Evolutionary conservation across 2,329 filamentous ascomycete genomes (phyloP).

Genomic region (Elsinoe australis): DNA sequence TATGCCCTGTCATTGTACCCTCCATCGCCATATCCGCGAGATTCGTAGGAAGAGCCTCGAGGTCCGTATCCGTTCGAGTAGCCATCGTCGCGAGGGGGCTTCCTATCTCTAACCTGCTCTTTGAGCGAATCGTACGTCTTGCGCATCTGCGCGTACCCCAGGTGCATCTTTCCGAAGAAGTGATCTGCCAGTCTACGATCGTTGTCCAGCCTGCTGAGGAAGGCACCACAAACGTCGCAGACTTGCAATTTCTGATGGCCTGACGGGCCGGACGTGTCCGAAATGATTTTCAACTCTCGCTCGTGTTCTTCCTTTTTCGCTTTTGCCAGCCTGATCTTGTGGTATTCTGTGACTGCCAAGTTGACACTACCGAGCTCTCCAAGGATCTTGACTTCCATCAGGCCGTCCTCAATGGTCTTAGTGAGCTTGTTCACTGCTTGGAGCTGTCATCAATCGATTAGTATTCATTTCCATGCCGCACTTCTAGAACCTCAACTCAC

Average conservation of each 20-base stretch:
- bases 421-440: constrained; percentile 77
- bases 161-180: constrained; percentile 99
- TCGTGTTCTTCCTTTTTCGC: constrained; percentile 76
- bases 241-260: constrained; percentile 98
- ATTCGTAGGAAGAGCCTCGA: constrained; percentile 40
- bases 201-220: constrained; percentile 85
- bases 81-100: constrained; percentile 47
- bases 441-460: constrained; percentile 45
- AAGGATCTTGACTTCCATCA: constrained; percentile 78
- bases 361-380: constrained; percentile 75
- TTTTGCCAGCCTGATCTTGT: constrained; percentile 72
- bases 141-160: constrained; percentile 96
- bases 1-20: constrained; percentile 38
- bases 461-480: not conserved
- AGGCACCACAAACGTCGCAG: constrained; percentile 96
- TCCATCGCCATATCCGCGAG: constrained; percentile 37
- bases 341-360: constrained; percentile 77
- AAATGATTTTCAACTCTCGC: constrained; percentile 79
- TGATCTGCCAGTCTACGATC: constrained; percentile 90
- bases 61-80: constrained; percentile 28
- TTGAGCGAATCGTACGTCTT: constrained; percentile 83
- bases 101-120: constrained; percentile 72
- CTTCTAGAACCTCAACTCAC: constrained; percentile 35
- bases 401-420: constrained; percentile 68
- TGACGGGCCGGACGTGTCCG: constrained; percentile 83